phyloP scores from a whole-genome alignment of 495 filamentous ascomycete genomes.

The Aspergillus ellipticus region DNA sequence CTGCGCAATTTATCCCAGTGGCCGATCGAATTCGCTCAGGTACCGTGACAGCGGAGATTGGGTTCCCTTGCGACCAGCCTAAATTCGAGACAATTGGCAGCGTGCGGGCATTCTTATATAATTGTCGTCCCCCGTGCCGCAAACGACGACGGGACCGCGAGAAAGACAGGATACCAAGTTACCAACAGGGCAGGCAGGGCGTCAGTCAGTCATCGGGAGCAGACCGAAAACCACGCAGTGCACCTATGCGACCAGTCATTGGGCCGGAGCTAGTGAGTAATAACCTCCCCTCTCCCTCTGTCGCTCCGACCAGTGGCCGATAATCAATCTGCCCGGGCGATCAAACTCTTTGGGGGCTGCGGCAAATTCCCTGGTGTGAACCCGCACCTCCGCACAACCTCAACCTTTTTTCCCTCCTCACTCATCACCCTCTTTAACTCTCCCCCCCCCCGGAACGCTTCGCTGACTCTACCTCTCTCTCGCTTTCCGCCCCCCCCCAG shows the following conservation, averaged over 20 bases:
- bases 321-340: slow-evolving; percentile 19
- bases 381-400: slow-evolving; percentile 18
- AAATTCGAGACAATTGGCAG: background rate
- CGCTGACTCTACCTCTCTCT: slow-evolving; percentile 8
- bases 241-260: background rate
- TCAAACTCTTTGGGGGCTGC: slow-evolving; percentile 17
- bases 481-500: slow-evolving; percentile 16
- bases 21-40: background rate
- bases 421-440: background rate
- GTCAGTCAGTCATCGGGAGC: too few species aligned
- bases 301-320: slow-evolving; percentile 27
- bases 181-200: too few species aligned
- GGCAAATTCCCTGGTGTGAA: slow-evolving; percentile 19
- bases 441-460: slow-evolving; percentile 1
- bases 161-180: too few species aligned
- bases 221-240: background rate
- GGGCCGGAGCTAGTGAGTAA: background rate
- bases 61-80: background rate
- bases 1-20: slow-evolving; percentile 5
- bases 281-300: background rate
- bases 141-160: too few species aligned
- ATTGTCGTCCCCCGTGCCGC: too few species aligned
- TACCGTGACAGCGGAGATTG: background rate
- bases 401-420: slow-evolving; percentile 20
- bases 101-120: background rate